Evolutionary conservation across 148 eudicot species (phyloP), one percentile per base, ranked within the genome.

Genomic region (Gaultheria prostrata): DNA sequence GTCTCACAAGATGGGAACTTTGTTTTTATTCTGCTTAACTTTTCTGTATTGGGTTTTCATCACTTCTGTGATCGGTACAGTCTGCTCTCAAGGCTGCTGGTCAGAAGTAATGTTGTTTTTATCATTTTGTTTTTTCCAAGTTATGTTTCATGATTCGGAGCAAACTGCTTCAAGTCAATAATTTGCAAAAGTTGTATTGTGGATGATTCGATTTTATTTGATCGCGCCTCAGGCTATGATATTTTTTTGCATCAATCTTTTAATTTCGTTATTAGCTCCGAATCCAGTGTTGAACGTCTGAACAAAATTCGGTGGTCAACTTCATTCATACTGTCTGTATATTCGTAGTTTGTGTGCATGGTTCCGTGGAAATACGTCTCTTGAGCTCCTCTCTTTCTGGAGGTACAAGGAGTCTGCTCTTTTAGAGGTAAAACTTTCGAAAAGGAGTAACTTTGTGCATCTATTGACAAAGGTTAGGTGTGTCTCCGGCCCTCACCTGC

Each of bases 171-270:
- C 77, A 71, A 32, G 72, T 43, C 61, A 82, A 82, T 82, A 82
- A 82, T 67, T 81, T 69, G 57, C 83, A 69, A 81, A 18, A 57
- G 48, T 35, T 71, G 51, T 81, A 20, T 82, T 33, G 83, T 82
- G 1, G 54, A 26, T 82, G 24, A 26, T 49, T 82, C 39, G 12
- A 46, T n/a, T 26, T 48, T 18, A 26, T 49, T 35, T 50, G 4
- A 50, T 24, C n/a, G 32, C 32, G 30, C 13, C 32, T 82, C 48
- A 5, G 32, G 32, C 63, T 49, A 20, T 70, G 46, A 18, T 30
- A 7, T 49, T 11, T 18, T 18, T 49, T 32, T 49, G 46, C 49
- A 3, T 21, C n/a, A 28, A 32, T 30, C 2, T 12, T 39, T 39
- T 70, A 39, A 33, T 50, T 69, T 30, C 4, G 21, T 69, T 49